A percentile compares a stretch with the other conserved stretches of the same genome.
phyloP scores from a whole-genome alignment of 2,329 filamentous ascomycete species.

The Phialemoniopsis sp. region DNA sequence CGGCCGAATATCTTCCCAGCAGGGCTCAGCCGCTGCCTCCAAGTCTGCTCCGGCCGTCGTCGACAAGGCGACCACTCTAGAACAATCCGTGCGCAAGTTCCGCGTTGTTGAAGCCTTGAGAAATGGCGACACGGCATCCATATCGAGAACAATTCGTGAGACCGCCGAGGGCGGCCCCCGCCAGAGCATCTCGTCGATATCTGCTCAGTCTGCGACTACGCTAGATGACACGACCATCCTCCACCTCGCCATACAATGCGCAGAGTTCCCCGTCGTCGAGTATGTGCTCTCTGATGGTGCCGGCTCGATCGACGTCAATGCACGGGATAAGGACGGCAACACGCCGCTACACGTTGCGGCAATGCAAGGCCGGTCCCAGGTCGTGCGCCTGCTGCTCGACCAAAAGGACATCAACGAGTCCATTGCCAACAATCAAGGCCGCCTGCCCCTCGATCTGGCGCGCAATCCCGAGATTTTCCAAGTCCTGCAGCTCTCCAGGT shows the following conservation, averaged over 20 bases:
- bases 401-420: constrained; percentile 85
- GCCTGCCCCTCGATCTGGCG: constrained; percentile 82
- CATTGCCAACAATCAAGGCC: constrained; percentile 77
- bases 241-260: constrained; percentile 92
- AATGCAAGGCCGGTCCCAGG: constrained; percentile 70
- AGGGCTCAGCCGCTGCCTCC: constrained; percentile 23
- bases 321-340: constrained; percentile 89
- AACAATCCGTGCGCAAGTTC: constrained; percentile 93
- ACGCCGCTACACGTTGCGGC: constrained; percentile 88
- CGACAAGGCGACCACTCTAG: constrained; percentile 59
- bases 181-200: constrained; percentile 52
- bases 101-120: constrained; percentile 89
- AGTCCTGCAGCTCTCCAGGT: constrained; percentile 83
- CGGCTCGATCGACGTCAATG: constrained; percentile 74
- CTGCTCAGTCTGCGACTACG: constrained; percentile 21
- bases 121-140: constrained; percentile 84
- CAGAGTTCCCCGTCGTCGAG: constrained; percentile 87
- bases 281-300: constrained; percentile 80
- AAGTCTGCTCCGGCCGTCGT: constrained; percentile 19
- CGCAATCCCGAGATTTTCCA: constrained; percentile 95
- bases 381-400: constrained; percentile 81
- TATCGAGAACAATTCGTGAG: constrained; percentile 79
- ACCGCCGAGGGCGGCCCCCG: constrained; percentile 47
- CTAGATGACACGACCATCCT: constrained; percentile 85
- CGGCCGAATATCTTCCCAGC: constrained; percentile 34